phyloP scores from a whole-genome alignment of 495 filamentous ascomycete species.

The Amniculicola lignicola region DNA sequence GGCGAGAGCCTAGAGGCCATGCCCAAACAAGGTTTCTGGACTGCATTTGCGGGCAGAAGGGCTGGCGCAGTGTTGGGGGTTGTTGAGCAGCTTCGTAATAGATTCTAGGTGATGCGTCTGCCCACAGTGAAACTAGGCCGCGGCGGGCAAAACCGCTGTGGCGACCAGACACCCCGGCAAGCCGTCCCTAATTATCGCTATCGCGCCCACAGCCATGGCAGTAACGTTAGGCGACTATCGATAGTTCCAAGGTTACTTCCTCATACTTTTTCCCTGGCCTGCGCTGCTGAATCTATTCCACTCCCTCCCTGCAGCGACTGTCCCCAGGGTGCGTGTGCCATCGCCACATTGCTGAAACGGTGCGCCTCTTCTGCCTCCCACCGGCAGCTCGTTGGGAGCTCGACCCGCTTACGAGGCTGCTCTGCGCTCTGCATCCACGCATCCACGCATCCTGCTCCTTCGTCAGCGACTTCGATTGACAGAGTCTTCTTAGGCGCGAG shows the following conservation, averaged over 20 bases:
- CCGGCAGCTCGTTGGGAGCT: background rate
- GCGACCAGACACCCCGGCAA: conserved; percentile 27
- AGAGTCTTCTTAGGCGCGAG: conserved; percentile 5
- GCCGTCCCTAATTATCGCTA: conserved; percentile 20
- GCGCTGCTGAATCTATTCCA: background rate
- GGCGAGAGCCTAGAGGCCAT: background rate
- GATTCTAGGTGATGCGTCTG: conserved; percentile 21
- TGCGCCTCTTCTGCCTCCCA: background rate
- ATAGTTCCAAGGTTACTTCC: background rate
- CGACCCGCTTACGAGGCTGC: background rate
- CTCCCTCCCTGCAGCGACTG: background rate
- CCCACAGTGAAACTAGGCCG: conserved; percentile 21
- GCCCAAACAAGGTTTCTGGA: background rate
- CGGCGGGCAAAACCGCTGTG: conserved; percentile 9
- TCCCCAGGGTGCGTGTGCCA: background rate
- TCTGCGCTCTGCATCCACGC: background rate
- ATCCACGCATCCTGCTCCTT: conserved; percentile 18
- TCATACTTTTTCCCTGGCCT: background rate
- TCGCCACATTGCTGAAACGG: conserved; percentile 12
- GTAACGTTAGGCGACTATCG: no score
- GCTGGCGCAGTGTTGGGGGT: background rate
- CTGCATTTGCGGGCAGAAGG: background rate
- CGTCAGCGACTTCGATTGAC: conserved; percentile 4
- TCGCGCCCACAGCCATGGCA: background rate
- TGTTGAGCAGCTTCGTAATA: conserved; percentile 20